Evolutionary conservation across 495 filamentous ascomycete genomes (phyloP).

Genomic region (Penicillium egyptiacum): DNA sequence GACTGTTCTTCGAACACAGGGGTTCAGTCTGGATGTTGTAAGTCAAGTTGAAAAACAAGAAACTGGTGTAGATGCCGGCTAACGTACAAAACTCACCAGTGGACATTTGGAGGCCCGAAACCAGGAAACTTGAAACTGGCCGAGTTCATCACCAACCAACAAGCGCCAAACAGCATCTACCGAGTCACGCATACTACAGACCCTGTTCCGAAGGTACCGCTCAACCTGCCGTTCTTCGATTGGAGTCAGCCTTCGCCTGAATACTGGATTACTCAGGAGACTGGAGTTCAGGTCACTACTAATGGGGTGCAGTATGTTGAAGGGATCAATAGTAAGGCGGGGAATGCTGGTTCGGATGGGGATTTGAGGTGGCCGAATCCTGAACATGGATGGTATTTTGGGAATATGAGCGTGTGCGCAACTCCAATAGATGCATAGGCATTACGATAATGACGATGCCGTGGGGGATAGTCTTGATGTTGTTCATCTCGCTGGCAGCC

Average conservation of each 20-base stretch:
- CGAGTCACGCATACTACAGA: conserved; percentile 67
- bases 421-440: neutral
- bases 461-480: neutral
- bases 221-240: conserved; percentile 38
- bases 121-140: conserved; percentile 56
- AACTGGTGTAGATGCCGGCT: neutral
- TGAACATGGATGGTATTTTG: conserved; percentile 48
- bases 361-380: conserved; percentile 24
- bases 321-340: conserved; percentile 11
- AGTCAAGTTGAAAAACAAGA: neutral
- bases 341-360: conserved; percentile 29
- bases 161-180: conserved; percentile 43
- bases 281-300: neutral
- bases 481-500: neutral
- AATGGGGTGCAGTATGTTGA: neutral
- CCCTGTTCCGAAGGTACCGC: conserved; percentile 59
- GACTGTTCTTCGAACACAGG: conserved; percentile 50
- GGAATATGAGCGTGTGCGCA: conserved; percentile 16
- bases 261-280: conserved; percentile 50
- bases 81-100: conserved; percentile 28
- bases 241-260: conserved; percentile 64
- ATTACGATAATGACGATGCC: neutral
- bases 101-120: conserved; percentile 65
- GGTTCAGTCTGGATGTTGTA: conserved; percentile 32
- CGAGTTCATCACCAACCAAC: conserved; percentile 46